These are phyloP conservation scores for Xylona heveae DNA, from an alignment of 495 filamentous ascomycete species.

Conservation along the genomic window DNA sequence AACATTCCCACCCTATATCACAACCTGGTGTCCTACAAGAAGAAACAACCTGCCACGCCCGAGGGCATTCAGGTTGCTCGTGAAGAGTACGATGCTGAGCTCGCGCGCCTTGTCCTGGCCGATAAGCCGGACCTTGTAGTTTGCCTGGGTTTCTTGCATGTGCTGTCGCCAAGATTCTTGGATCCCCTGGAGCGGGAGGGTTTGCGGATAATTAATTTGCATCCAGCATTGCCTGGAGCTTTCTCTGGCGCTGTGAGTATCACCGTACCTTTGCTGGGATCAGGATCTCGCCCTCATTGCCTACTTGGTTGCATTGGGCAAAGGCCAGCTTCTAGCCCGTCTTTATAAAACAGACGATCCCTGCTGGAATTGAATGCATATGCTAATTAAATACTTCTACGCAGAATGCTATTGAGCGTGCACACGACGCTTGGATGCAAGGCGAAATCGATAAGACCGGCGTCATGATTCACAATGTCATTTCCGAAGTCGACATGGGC, in stretches of 20 bases:
- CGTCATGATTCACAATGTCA: slow-evolving; percentile 87
- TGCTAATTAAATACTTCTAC: not conserved
- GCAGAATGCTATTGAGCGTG: slow-evolving; percentile 52
- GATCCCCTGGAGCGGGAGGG: slow-evolving; percentile 35
- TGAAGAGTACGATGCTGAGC: slow-evolving; percentile 56
- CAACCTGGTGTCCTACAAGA: slow-evolving; percentile 51
- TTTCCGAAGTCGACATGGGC: slow-evolving; percentile 67
- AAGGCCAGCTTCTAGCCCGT: too few species aligned
- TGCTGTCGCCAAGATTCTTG: slow-evolving; percentile 41
- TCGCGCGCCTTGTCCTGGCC: slow-evolving; percentile 49
- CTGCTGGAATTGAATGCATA: not conserved
- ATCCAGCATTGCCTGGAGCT: slow-evolving; percentile 54
- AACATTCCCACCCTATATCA: slow-evolving; percentile 68
- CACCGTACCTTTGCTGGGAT: not conserved
- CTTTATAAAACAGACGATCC: too few species aligned
- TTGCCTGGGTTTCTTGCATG: slow-evolving; percentile 52
- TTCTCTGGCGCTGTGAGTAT: slow-evolving; percentile 48
- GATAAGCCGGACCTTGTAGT: slow-evolving; percentile 52
- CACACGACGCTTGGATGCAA: slow-evolving; percentile 49
- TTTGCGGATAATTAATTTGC: slow-evolving; percentile 66
- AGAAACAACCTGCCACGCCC: slow-evolving; percentile 19
- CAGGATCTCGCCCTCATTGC: slow-evolving; percentile 2
- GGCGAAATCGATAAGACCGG: slow-evolving; percentile 61
- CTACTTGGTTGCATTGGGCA: too few species aligned
- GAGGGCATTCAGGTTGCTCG: slow-evolving; percentile 30